Conservation (phyloP, 2,329 filamentous ascomycete species). For the Penicillium occitanis region DNA sequence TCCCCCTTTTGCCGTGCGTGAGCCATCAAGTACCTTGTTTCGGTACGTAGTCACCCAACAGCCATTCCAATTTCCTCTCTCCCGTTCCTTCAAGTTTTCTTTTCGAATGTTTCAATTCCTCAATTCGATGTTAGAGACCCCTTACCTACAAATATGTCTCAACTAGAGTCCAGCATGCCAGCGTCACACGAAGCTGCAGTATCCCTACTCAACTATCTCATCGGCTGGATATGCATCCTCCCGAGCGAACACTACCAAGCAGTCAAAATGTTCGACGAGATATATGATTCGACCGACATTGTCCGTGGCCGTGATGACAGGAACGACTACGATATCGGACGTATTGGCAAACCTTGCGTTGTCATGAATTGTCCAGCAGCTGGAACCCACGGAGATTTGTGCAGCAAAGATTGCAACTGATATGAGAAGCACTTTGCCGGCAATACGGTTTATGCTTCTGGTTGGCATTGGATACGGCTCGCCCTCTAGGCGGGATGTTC, state of each 20-base stretch:
- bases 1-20: not conserved
- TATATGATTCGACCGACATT: too few species aligned
- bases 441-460: slow-evolving; percentile 9
- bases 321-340: too few species aligned
- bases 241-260: too few species aligned
- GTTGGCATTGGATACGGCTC: slow-evolving; percentile 11
- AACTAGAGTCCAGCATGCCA: not conserved
- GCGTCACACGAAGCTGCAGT: too few species aligned
- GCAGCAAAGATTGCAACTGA: slow-evolving; percentile 6
- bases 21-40: not conserved
- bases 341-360: too few species aligned
- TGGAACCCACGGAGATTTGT: not conserved
- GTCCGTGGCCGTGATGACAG: too few species aligned
- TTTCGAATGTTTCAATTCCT: not conserved
- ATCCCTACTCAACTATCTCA: too few species aligned
- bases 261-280: too few species aligned
- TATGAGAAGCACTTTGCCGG: slow-evolving; percentile 14
- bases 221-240: too few species aligned
- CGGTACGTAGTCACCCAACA: not conserved
- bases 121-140: not conserved
- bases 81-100: not conserved
- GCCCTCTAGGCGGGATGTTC: slow-evolving; percentile 22
- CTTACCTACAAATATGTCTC: not conserved
- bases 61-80: not conserved
- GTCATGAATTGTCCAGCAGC: too few species aligned